A percentile compares a stretch with the other conserved stretches of the same genome.
These are phyloP conservation scores for Fusarium sambucinum DNA, from an alignment of 2,329 filamentous ascomycete genomes.

Conservation along the genomic window DNA sequence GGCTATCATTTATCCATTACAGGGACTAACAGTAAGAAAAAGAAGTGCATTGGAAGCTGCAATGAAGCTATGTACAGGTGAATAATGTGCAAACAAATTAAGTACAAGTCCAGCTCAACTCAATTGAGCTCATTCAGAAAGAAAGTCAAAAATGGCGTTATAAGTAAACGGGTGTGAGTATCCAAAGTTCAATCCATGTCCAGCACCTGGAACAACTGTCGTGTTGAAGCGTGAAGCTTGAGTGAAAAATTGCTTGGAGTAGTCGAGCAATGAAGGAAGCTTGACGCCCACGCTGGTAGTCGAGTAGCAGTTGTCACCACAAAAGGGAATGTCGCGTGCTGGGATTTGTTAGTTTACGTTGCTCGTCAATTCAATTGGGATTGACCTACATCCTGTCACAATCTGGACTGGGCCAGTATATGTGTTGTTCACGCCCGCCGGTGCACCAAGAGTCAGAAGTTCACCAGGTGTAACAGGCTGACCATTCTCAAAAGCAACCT, in stretches of 20 bases:
- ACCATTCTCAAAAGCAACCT: slow-evolving; percentile 59
- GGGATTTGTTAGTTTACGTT: slow-evolving; percentile 15
- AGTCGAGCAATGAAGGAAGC: slow-evolving; percentile 58
- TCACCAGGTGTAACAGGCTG: slow-evolving; percentile 70
- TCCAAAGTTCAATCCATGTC: slow-evolving; percentile 64
- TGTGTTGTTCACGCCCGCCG: slow-evolving; percentile 50
- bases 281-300: slow-evolving; percentile 54
- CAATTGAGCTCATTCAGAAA: slow-evolving; percentile 36
- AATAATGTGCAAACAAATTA: neutral
- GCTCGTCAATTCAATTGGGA: too few species aligned
- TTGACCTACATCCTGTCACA: slow-evolving; percentile 58
- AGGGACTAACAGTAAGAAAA: neutral
- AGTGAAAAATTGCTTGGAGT: slow-evolving; percentile 57
- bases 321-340: slow-evolving; percentile 67
- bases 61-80: neutral
- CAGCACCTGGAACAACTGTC: slow-evolving; percentile 64
- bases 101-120: neutral
- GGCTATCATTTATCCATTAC: neutral
- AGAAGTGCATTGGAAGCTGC: slow-evolving; percentile 3
- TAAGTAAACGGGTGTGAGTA: slow-evolving; percentile 53
- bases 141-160: slow-evolving; percentile 54
- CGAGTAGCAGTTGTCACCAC: slow-evolving; percentile 69
- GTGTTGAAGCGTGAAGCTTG: slow-evolving; percentile 63
- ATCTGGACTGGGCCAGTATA: slow-evolving; percentile 69
- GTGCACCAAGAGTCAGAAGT: slow-evolving; percentile 65